A percentile compares a stretch with the other conserved stretches of the same genome.
These are phyloP conservation scores for Scenedesmus sp. DNA, from an alignment of 163 green algal species.

Conservation along the genomic window DNA sequence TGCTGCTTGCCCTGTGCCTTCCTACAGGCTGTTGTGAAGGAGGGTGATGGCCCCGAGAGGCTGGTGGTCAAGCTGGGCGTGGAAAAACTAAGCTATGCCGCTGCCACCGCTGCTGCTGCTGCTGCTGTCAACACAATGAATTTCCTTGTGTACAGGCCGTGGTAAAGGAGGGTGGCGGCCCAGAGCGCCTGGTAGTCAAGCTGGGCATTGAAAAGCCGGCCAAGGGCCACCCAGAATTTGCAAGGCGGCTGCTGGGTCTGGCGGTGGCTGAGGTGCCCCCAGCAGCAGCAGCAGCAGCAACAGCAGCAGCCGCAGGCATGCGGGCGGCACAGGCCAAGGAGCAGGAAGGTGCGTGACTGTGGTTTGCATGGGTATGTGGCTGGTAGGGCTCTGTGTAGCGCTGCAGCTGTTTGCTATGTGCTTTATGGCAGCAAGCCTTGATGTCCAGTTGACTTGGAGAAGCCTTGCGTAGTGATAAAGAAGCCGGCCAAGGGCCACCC, in stretches of 20 bases:
- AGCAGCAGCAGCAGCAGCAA: neutral
- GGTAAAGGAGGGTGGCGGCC: slow-evolving; percentile 24
- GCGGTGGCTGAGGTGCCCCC: neutral
- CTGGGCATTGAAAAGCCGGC: slow-evolving; percentile 38
- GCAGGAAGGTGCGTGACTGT: neutral
- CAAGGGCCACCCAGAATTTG: slow-evolving; percentile 39
- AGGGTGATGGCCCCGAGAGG: neutral
- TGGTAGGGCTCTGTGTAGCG: neutral
- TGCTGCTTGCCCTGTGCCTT: neutral
- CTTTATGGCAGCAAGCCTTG: too few relatives aligned
- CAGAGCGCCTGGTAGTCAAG: slow-evolving; percentile 37
- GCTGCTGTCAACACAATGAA: neutral
- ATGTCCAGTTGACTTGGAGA: too few relatives aligned
- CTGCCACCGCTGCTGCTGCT: neutral
- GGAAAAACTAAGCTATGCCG: neutral
- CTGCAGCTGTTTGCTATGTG: too few relatives aligned
- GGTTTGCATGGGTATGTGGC: neutral
- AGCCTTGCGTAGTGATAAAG: neutral
- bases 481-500: slow-evolving; percentile 37
- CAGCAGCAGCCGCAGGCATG: neutral
- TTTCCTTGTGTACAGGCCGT: slow-evolving; percentile 32
- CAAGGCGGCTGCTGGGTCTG: slow-evolving; percentile 25
- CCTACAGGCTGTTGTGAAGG: slow-evolving; percentile 40
- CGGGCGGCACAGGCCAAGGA: neutral
- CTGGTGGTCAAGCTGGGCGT: slow-evolving; percentile 44